phyloP scores from a whole-genome alignment of 495 filamentous ascomycete genomes.

The Penicillium daleae region DNA sequence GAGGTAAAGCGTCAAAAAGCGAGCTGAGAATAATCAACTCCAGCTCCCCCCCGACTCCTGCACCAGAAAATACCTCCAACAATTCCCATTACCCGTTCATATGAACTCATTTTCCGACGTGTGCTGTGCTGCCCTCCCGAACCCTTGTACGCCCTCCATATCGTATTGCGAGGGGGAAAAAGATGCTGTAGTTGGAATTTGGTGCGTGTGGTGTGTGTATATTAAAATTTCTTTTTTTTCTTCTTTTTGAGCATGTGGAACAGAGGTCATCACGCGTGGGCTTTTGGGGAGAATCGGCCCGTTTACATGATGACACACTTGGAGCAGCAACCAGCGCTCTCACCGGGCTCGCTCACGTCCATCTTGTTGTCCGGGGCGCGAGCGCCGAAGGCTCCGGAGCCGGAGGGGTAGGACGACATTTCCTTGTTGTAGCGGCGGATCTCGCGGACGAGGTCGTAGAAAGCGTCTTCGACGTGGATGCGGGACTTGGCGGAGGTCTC shows the following conservation, averaged over 20 bases:
- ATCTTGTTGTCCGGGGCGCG: slow-evolving; percentile 70
- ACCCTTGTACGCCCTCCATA: neutral
- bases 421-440: slow-evolving; percentile 98
- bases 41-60: slow-evolving; percentile 16
- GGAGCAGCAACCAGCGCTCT: slow-evolving; percentile 78
- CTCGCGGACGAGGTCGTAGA: slow-evolving; percentile 96
- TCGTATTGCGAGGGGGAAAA: neutral
- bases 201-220: neutral
- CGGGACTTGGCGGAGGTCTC: slow-evolving; percentile 98
- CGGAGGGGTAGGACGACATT: slow-evolving; percentile 81
- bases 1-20: neutral
- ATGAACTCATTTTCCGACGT: slow-evolving; percentile 11
- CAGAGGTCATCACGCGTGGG: neutral
- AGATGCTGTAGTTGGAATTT: slow-evolving; percentile 3
- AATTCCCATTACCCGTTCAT: slow-evolving; percentile 18
- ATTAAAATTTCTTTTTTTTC: slow-evolving; percentile 4
- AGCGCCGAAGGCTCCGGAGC: slow-evolving; percentile 60
- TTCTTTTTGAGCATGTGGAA: slow-evolving; percentile 6
- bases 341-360: slow-evolving; percentile 74
- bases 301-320: slow-evolving; percentile 90
- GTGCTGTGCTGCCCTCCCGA: slow-evolving; percentile 5
- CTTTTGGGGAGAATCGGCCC: neutral
- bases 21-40: neutral
- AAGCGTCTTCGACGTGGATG: slow-evolving; percentile 97
- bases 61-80: slow-evolving; percentile 11